Evolutionary conservation across 2,329 filamentous ascomycete genomes (phyloP).

Genomic region (Pseudofabraea citricarpa): DNA sequence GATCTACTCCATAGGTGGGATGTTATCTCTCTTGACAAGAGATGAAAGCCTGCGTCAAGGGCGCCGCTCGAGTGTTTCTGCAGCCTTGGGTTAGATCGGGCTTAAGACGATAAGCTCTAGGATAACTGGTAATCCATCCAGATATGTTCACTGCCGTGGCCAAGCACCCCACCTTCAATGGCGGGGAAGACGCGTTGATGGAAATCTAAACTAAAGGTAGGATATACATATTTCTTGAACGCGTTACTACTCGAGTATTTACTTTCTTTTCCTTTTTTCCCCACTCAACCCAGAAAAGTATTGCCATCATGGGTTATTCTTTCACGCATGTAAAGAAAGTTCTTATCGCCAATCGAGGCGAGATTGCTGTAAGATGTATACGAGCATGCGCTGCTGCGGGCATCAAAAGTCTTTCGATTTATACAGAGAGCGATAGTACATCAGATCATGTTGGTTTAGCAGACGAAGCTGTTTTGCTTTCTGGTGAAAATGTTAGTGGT

Average conservation of each 20-base stretch:
- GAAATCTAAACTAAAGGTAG: neutral
- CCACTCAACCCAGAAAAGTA: neutral
- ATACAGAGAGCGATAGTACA: slow-evolving; percentile 41
- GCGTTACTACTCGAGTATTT: neutral
- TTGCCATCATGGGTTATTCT: slow-evolving; percentile 1
- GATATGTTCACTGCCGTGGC: neutral
- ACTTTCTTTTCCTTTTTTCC: neutral
- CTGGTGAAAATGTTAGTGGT: slow-evolving; percentile 1
- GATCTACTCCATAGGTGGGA: no score
- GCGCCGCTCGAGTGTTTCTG: no score
- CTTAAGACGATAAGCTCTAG: neutral
- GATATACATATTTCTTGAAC: neutral
- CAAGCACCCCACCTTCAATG: neutral
- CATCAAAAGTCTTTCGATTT: slow-evolving; percentile 50
- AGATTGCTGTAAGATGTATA: slow-evolving; percentile 56
- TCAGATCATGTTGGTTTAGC: slow-evolving; percentile 5
- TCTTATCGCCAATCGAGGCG: slow-evolving; percentile 38
- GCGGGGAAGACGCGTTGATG: neutral
- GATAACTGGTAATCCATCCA: neutral
- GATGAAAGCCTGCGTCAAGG: no score
- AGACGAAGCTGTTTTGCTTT: slow-evolving; percentile 5
- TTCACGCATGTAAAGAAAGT: slow-evolving; percentile 5
- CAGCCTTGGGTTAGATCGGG: no score
- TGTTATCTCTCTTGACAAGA: no score
- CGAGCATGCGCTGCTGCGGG: slow-evolving; percentile 49